Evolutionary conservation across 495 filamentous ascomycete species (phyloP).

Genomic region (Hyaloscypha finlandica): DNA sequence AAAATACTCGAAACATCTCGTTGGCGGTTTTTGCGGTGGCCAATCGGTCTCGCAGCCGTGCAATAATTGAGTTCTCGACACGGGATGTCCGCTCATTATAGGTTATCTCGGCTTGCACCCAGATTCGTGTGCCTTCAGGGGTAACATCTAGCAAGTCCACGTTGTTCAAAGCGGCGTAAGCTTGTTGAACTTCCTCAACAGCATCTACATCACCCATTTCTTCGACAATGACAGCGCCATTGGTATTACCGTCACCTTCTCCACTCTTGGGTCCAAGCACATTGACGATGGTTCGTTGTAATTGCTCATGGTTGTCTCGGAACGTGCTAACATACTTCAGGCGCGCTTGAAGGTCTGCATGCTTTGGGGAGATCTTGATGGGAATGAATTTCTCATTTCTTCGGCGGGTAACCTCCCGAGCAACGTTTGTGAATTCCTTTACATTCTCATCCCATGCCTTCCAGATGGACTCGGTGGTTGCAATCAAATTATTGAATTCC

Average conservation of each 20-base stretch:
- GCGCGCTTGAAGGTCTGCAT: conserved; percentile 82
- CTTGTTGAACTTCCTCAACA: conserved; percentile 93
- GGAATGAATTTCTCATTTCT: conserved; percentile 97
- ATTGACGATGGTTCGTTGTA: conserved; percentile 92
- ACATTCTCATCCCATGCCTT: conserved; percentile 90
- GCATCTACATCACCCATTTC: conserved; percentile 98
- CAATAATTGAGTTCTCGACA: conserved; percentile 98
- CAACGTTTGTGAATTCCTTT: conserved; percentile 97
- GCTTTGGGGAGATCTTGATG: conserved; percentile 87
- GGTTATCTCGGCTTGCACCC: conserved; percentile 87
- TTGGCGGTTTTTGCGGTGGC: conserved; percentile 95
- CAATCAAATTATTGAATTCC: conserved; percentile 86
- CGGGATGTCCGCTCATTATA: conserved; percentile 97
- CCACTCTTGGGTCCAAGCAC: conserved; percentile 76
- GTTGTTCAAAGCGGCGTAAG: conserved; percentile 88
- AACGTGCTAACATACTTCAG: conserved; percentile 93
- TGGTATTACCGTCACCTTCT: conserved; percentile 51
- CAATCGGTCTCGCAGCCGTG: conserved; percentile 85
- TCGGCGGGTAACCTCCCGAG: conserved; percentile 86
- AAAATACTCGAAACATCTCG: conserved; percentile 99
- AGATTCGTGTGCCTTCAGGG: conserved; percentile 80
- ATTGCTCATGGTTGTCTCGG: conserved; percentile 93
- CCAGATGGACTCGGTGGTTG: conserved; percentile 81
- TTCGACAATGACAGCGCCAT: conserved; percentile 73
- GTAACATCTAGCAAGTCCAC: conserved; percentile 95